phyloP scores from a whole-genome alignment of 2,329 filamentous ascomycete species.

The Verticillium klebahnii region DNA sequence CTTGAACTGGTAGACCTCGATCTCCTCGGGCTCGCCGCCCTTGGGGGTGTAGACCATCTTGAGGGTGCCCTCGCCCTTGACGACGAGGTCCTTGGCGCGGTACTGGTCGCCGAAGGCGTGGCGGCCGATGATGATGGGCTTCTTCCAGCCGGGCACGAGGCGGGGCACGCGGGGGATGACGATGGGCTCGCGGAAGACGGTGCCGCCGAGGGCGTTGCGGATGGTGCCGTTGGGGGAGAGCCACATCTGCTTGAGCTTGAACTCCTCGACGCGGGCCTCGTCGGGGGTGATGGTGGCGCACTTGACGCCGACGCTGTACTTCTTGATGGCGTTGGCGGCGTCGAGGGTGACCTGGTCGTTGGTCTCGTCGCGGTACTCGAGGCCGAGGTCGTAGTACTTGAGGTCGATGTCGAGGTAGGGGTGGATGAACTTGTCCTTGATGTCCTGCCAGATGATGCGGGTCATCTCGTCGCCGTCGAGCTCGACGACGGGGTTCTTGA shows the following conservation, averaged over 20 bases:
- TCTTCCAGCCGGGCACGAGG: slow-evolving; percentile 95
- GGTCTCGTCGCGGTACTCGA: slow-evolving; percentile 93
- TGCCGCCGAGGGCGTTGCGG: slow-evolving; percentile 75
- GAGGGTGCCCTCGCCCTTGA: slow-evolving; percentile 78
- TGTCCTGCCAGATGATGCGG: slow-evolving; percentile 96
- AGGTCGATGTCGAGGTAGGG: slow-evolving; percentile 96
- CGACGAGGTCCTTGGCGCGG: slow-evolving; percentile 87
- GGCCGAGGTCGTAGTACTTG: slow-evolving; percentile 94
- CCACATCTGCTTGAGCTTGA: slow-evolving; percentile 99
- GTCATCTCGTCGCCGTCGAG: slow-evolving; percentile 97
- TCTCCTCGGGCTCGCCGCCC: slow-evolving; percentile 73
- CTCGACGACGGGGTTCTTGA: slow-evolving; percentile 98
- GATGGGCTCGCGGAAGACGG: slow-evolving; percentile 98
- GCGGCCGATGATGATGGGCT: slow-evolving; percentile 97
- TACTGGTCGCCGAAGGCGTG: slow-evolving; percentile 99
- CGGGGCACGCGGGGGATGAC: slow-evolving; percentile 91
- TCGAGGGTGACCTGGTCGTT: slow-evolving; percentile 94
- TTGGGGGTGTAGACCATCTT: slow-evolving; percentile 92
- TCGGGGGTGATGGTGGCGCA: slow-evolving; percentile 99
- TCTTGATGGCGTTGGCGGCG: slow-evolving; percentile 95
- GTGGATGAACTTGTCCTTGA: slow-evolving; percentile 98
- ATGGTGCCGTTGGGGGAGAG: slow-evolving; percentile 93
- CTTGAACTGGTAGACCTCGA: slow-evolving; percentile 89
- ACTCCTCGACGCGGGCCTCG: slow-evolving; percentile 93
- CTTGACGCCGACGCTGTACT: slow-evolving; percentile 98